Conservation (phyloP, 2,329 filamentous ascomycete species). For the Trichoderma sp. region DNA sequence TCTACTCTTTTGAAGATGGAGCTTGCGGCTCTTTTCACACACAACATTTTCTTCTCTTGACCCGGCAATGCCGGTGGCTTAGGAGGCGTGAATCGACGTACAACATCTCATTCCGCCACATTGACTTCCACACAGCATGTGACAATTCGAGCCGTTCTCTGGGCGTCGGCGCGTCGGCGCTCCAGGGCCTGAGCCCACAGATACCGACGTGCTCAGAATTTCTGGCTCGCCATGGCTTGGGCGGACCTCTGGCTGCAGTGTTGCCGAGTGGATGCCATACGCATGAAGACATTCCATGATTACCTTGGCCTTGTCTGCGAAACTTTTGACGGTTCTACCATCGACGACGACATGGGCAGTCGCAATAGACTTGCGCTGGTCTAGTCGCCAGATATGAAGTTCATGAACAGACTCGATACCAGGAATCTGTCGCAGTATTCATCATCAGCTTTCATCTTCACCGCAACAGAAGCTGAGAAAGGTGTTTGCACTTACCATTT, state of each 20-base stretch:
- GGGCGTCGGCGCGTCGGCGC: slow-evolving; percentile 32
- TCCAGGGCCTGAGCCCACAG: slow-evolving; percentile 26
- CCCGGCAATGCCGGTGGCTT: not conserved
- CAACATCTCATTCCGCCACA: slow-evolving; percentile 60
- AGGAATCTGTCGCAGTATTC: slow-evolving; percentile 53
- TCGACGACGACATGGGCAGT: slow-evolving; percentile 70
- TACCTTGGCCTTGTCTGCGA: slow-evolving; percentile 63
- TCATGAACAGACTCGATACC: slow-evolving; percentile 71
- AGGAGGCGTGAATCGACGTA: slow-evolving; percentile 28
- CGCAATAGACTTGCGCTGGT: slow-evolving; percentile 71
- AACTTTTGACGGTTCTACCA: slow-evolving; percentile 58
- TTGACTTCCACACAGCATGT: slow-evolving; percentile 54
- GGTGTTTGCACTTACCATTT: slow-evolving; percentile 51
- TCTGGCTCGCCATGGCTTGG: slow-evolving; percentile 19
- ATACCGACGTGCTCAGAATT: slow-evolving; percentile 22
- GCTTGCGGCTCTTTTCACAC: not conserved
- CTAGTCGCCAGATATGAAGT: slow-evolving; percentile 73
- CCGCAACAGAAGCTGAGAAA: not conserved
- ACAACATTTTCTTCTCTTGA: not conserved
- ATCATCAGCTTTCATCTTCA: not conserved
- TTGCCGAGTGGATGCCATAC: slow-evolving; percentile 73
- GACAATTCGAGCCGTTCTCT: slow-evolving; percentile 45
- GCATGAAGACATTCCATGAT: slow-evolving; percentile 72
- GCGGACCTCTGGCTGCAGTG: slow-evolving; percentile 66
- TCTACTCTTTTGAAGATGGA: not conserved